These are phyloP conservation scores for Rhynchospora tenuis DNA, from an alignment of 176 grass and related monocot species.

Conservation along the genomic window DNA sequence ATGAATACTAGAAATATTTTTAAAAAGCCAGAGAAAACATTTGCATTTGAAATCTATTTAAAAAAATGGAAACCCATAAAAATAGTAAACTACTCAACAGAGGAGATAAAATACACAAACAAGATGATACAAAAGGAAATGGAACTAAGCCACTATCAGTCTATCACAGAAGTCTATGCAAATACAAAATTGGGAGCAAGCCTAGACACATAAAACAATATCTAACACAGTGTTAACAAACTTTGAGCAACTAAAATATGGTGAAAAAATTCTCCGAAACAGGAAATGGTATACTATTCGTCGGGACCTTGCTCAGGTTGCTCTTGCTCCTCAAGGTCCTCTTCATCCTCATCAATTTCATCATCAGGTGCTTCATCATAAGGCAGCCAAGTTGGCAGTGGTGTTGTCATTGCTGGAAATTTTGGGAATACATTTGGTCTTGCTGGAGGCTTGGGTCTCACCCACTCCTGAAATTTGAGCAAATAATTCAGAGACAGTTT, in stretches of 20 bases:
- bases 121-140: neutral
- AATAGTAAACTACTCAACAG: neutral
- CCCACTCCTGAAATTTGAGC: slow-evolving; percentile 7
- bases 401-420: neutral
- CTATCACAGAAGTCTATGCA: neutral
- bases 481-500: neutral
- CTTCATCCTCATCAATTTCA: slow-evolving; percentile 17
- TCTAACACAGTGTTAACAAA: neutral
- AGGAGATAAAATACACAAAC: neutral
- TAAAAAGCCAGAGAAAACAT: neutral
- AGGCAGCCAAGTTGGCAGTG: slow-evolving; percentile 4
- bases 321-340: neutral
- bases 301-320: neutral
- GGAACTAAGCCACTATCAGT: neutral
- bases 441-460: neutral
- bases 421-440: slow-evolving; percentile 6
- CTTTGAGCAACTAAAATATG: neutral
- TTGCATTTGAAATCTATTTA: neutral
- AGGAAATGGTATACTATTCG: neutral
- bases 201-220: neutral
- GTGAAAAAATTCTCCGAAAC: neutral
- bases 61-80: neutral
- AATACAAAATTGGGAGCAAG: neutral
- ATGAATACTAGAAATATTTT: neutral
- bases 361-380: neutral